Conservation (phyloP, 192 early-diverging fungal genomes). For the Phlyctochytrium planicorne region DNA sequence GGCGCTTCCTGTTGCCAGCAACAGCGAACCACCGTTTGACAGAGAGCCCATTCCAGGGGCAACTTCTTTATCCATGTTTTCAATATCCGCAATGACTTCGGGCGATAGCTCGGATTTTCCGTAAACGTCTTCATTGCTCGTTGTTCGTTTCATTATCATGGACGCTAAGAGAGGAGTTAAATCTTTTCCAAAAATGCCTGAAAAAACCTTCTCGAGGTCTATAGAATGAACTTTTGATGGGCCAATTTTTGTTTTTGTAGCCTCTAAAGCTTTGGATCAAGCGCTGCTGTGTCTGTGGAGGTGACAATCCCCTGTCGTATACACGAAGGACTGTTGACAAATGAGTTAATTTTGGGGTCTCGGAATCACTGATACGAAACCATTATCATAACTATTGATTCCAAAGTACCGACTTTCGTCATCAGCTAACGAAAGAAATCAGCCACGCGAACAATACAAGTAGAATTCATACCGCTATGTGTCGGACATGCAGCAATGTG, state of each 20-base stretch:
- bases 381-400: conserved; percentile 91
- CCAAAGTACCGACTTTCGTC: conserved; percentile 78
- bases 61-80: not conserved
- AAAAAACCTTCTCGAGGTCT: conserved; percentile 63
- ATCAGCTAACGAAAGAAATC: conserved; percentile 20
- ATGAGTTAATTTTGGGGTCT: not conserved
- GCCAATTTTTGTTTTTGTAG: conserved; percentile 93
- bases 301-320: conserved; percentile 83
- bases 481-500: conserved; percentile 62
- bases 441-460: not conserved
- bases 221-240: conserved; percentile 86
- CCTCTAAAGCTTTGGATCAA: conserved; percentile 84
- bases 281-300: conserved; percentile 66
- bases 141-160: conserved; percentile 7
- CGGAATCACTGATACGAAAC: conserved; percentile 32
- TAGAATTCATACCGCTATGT: conserved; percentile 23
- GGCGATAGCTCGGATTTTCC: conserved; percentile 28
- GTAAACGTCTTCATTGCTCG: conserved; percentile 44
- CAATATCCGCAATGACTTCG: conserved; percentile 5
- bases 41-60: not conserved
- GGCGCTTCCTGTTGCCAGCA: conserved; percentile 79
- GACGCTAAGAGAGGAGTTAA: conserved; percentile 5
- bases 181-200: conserved; percentile 9
- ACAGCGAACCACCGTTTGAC: conserved; percentile 10
- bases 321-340: conserved; percentile 72